These are phyloP conservation scores for Coleophoma crateriformis DNA, from an alignment of 2,329 filamentous ascomycete genomes.

Conservation along the genomic window DNA sequence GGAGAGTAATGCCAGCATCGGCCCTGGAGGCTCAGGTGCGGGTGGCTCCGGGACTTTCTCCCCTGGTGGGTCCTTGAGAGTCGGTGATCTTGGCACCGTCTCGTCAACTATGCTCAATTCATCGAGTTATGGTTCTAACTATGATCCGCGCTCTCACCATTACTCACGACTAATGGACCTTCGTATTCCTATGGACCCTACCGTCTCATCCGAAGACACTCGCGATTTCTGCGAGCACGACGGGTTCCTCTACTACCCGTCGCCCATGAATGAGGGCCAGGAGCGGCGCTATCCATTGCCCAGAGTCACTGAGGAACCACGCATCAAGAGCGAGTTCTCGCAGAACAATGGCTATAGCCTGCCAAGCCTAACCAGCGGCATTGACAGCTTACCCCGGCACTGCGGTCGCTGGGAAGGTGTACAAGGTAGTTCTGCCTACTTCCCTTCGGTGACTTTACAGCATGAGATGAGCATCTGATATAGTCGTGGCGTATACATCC, in stretches of 20 bases:
- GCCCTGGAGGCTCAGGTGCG: conserved; percentile 39
- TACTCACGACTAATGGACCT: conserved; percentile 17
- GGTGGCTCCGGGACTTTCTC: conserved; percentile 22
- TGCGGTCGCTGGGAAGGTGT: conserved; percentile 27
- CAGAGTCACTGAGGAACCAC: conserved; percentile 15
- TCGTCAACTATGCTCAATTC: conserved; percentile 19
- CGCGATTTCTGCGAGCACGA: conserved; percentile 22
- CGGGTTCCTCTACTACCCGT: conserved; percentile 25
- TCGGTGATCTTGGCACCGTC: conserved; percentile 22
- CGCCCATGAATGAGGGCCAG: conserved; percentile 20
- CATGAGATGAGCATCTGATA: conserved; percentile 25
- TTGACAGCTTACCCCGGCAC: conserved; percentile 15
- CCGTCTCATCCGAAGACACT: conserved; percentile 22
- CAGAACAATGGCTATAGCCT: conserved; percentile 14
- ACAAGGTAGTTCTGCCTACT: conserved; percentile 21
- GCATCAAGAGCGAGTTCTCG: conserved; percentile 23
- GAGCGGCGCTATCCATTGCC: conserved; percentile 22
- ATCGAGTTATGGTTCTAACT: conserved; percentile 16
- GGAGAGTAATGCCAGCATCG: conserved; percentile 45
- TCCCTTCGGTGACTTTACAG: conserved; percentile 20
- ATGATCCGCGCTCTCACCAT: conserved; percentile 21
- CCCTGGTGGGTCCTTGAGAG: conserved; percentile 14
- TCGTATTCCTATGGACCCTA: conserved; percentile 25
- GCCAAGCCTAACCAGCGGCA: conserved; percentile 16
- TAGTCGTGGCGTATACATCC: not conserved